A percentile compares a stretch with the other conserved stretches of the same genome.
These are phyloP conservation scores for Podospora appendiculata DNA, from an alignment of 495 filamentous ascomycete species.

Conservation along the genomic window DNA sequence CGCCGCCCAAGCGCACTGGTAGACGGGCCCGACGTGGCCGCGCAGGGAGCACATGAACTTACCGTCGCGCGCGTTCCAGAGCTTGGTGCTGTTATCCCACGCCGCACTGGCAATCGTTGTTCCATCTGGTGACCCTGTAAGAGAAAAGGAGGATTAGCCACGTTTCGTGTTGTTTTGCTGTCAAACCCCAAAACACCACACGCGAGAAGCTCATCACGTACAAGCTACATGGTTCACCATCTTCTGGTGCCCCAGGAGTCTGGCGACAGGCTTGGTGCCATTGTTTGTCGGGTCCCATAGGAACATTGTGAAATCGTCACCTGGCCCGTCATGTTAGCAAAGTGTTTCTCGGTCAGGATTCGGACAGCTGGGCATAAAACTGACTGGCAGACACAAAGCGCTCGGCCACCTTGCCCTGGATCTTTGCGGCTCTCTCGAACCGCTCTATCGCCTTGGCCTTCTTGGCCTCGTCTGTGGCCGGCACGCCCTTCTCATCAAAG, in stretches of 20 bases:
- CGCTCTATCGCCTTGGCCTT: constrained; percentile 67
- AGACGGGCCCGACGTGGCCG: constrained; percentile 90
- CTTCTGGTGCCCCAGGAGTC: constrained; percentile 89
- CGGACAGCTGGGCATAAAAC: background rate
- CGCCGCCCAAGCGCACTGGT: constrained; percentile 82
- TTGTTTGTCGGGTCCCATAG: constrained; percentile 82
- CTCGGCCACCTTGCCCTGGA: constrained; percentile 72
- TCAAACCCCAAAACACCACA: too few relatives aligned
- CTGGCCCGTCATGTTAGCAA: constrained; percentile 21
- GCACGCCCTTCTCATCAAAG: constrained; percentile 65
- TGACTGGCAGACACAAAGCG: constrained; percentile 69
- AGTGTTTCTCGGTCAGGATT: background rate
- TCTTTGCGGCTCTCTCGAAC: constrained; percentile 81
- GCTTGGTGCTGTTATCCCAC: constrained; percentile 66
- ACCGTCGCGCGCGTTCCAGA: constrained; percentile 45
- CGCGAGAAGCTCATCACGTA: too few relatives aligned
- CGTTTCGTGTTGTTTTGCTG: too few relatives aligned
- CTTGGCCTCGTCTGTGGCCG: constrained; percentile 61
- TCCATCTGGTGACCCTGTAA: constrained; percentile 63
- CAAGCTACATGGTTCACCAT: constrained; percentile 94
- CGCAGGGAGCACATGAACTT: constrained; percentile 80
- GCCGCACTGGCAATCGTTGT: constrained; percentile 75
- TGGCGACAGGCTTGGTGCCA: constrained; percentile 72
- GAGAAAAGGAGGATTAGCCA: too few relatives aligned
- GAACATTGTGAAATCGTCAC: constrained; percentile 94